A percentile compares a stretch with the other conserved stretches of the same genome.
phyloP scores from a whole-genome alignment of 805 yeast species.

The Sugiyamaella valdiviana region DNA sequence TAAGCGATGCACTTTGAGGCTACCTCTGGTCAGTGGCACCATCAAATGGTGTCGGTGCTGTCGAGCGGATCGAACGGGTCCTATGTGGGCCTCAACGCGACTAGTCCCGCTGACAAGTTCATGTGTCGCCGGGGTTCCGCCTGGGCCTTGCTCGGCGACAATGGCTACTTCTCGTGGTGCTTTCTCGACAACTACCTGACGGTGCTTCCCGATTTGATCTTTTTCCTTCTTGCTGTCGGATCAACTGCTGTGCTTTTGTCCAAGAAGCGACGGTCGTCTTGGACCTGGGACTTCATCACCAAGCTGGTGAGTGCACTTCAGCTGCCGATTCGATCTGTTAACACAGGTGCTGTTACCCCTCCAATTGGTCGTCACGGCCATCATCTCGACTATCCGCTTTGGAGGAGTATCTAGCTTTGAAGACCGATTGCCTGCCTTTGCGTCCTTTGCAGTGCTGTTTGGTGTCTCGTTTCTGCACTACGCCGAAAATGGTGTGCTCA shows the following conservation, averaged over 20 bases:
- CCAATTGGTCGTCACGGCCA: not conserved
- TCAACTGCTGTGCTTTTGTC: not conserved
- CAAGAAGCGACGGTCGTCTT: not conserved
- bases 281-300: slow-evolving; percentile 9
- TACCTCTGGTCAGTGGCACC: not conserved
- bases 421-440: not conserved
- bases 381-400: not conserved
- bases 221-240: not conserved
- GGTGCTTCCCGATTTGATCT: slow-evolving; percentile 4
- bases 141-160: slow-evolving; percentile 4
- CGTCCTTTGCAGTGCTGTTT: slow-evolving; percentile 4
- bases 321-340: too few species aligned
- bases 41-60: not conserved
- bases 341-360: not conserved
- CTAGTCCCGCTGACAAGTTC: not conserved
- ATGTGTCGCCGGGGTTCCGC: not conserved
- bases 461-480: slow-evolving; percentile 2
- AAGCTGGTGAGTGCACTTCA: slow-evolving; percentile 4
- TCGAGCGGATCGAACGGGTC: not conserved
- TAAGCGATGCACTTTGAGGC: not conserved
- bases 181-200: slow-evolving; percentile 10
- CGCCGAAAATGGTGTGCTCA: slow-evolving; percentile 5
- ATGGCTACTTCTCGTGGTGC: slow-evolving; percentile 12
- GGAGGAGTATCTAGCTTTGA: not conserved
- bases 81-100: not conserved